Evolutionary conservation across 2,329 filamentous ascomycete genomes (phyloP).

Genomic region (Colletotrichum sansevieriae): DNA sequence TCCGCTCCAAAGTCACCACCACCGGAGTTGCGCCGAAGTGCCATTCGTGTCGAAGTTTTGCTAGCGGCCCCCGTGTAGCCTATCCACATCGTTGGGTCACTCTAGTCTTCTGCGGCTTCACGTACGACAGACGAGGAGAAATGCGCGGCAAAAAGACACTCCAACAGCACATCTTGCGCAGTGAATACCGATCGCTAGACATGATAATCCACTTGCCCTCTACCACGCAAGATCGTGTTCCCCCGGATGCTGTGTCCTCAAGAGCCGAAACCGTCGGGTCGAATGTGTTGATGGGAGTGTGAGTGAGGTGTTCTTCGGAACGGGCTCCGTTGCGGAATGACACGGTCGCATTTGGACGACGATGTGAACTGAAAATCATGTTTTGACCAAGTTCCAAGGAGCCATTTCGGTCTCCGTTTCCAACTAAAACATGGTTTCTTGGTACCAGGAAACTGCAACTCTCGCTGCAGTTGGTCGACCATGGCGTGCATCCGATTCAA

Average conservation of each 20-base stretch:
- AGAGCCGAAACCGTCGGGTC: slow-evolving; percentile 18
- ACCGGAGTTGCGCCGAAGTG: slow-evolving; percentile 37
- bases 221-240: background rate
- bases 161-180: slow-evolving; percentile 1
- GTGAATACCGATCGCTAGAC: slow-evolving; percentile 3
- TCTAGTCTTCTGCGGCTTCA: background rate
- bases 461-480: background rate
- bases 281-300: background rate
- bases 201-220: background rate
- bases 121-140: slow-evolving; percentile 8
- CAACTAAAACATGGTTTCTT: background rate
- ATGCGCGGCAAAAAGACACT: slow-evolving; percentile 10
- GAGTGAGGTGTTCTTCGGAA: slow-evolving; percentile 16
- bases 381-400: slow-evolving; percentile 8
- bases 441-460: slow-evolving; percentile 29
- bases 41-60: slow-evolving; percentile 15
- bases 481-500: background rate
- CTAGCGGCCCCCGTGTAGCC: slow-evolving; percentile 8
- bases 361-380: background rate
- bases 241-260: background rate
- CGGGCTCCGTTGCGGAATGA: slow-evolving; percentile 15
- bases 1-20: slow-evolving; percentile 20
- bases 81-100: slow-evolving; percentile 29
- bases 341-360: slow-evolving; percentile 11
- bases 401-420: slow-evolving; percentile 17